Base-by-base conservation (phyloP, 2,329 filamentous ascomycete genomes). In the Phyllachora maydis region DNA sequence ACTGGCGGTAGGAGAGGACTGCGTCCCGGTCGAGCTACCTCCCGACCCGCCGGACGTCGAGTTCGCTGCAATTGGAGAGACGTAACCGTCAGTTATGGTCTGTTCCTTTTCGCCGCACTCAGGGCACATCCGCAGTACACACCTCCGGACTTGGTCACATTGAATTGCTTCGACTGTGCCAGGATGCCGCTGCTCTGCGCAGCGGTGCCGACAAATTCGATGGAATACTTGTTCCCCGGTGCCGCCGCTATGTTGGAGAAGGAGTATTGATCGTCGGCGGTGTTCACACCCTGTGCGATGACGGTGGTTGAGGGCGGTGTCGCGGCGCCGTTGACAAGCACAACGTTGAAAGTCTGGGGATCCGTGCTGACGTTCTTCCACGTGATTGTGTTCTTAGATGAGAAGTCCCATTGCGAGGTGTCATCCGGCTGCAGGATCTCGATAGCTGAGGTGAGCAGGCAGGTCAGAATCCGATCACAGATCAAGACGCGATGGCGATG, bases 301-400 rank as follows among this genome's bases (percentile, higher is more conserved):
- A 37, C 32, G 12, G 40, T 35, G 13, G 36, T 29, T 6, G 44
- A 33, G 3, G 39, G 38, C 5, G 49, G 41, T 22, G 46, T 42
- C 26, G 40, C 33, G 29, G 39, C 37, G 24, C 46, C 36, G 27
- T 54, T 49, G 35, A 50, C 46, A n/a, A 55, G 37, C 19, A 46
- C 35, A 32, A 56, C 45, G 27, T 42, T 38, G 33, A 55, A 46
- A 5, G 38, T 38, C 4, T 35, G 23, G 1, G 50, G 46, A 26
- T 56, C 52, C 19, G 48, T 46, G 22, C 30, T 28, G 16, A 52
- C 47, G 4, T 38, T 36, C 8, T 30, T 37, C 50, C 50, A 54
- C 23, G 41, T 41, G 27, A 54, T 39, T 3, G 39, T 43, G 27
- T 45, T 43, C 9, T 37, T 35, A 26, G 41, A 31, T 32, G 39